A percentile compares a stretch with the other conserved stretches of the same genome.
Conservation (phyloP, 1,284 basidiomycete species). For the Pseudozyma tsukubaensis region DNA sequence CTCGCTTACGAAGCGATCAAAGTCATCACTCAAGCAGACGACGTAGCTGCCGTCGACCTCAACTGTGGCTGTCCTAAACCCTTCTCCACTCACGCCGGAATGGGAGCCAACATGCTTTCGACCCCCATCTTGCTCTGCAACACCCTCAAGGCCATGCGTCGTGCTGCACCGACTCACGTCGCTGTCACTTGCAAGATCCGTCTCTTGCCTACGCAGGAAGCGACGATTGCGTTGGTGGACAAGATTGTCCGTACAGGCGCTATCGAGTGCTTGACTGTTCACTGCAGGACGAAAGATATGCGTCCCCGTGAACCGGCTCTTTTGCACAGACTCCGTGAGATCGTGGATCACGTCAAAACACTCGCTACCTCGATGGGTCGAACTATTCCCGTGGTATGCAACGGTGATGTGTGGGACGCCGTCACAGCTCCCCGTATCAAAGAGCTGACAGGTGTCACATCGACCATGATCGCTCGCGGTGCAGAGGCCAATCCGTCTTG, state of each 20-base stretch:
- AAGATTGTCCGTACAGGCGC: slow-evolving; percentile 84
- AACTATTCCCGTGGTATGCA: slow-evolving; percentile 86
- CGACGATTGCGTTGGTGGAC: slow-evolving; percentile 86
- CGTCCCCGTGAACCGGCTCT: slow-evolving; percentile 83
- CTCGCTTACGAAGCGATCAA: slow-evolving; percentile 91
- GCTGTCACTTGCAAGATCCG: slow-evolving; percentile 79
- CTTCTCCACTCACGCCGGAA: slow-evolving; percentile 92
- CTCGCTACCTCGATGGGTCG: slow-evolving; percentile 71
- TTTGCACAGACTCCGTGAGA: slow-evolving; percentile 81
- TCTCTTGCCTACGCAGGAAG: slow-evolving; percentile 83
- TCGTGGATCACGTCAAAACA: slow-evolving; percentile 81
- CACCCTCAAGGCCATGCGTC: slow-evolving; percentile 71
- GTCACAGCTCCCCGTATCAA: slow-evolving; percentile 82
- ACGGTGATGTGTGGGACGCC: slow-evolving; percentile 88
- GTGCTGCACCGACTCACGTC: slow-evolving; percentile 72
- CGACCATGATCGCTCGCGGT: slow-evolving; percentile 93
- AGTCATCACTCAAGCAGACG: slow-evolving; percentile 78
- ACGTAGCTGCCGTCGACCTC: slow-evolving; percentile 92
- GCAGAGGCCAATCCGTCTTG: slow-evolving; percentile 92
- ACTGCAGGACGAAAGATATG: slow-evolving; percentile 95
- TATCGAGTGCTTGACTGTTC: slow-evolving; percentile 88
- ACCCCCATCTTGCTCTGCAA: slow-evolving; percentile 88
- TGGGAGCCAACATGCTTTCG: slow-evolving; percentile 94
- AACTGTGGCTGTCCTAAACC: slow-evolving; percentile 91
- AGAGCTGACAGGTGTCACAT: slow-evolving; percentile 78